Evolutionary conservation across 2,329 filamentous ascomycete genomes (phyloP).

Genomic region (Pezicula neosporulosa): DNA sequence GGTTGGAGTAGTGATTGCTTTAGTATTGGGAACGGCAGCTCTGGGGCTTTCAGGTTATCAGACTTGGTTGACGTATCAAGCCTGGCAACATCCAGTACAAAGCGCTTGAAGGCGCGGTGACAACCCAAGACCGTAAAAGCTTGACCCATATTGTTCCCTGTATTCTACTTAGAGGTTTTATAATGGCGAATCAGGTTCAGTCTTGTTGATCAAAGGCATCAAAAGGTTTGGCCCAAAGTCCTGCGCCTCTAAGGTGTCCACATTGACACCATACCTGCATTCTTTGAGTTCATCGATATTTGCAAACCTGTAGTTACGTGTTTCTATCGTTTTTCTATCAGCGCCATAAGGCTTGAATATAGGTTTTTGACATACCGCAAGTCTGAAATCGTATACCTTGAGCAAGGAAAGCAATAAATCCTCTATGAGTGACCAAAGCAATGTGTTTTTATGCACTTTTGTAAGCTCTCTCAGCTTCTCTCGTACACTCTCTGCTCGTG

Average conservation of each 20-base stretch:
- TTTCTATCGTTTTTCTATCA: neutral
- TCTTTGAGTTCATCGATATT: neutral
- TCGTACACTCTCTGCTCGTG: neutral
- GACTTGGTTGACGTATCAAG: no score
- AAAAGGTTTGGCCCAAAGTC: neutral
- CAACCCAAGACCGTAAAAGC: no score
- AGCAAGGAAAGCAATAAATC: neutral
- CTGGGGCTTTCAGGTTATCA: no score
- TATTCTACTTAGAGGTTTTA: no score
- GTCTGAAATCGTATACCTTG: neutral
- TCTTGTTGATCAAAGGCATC: no score
- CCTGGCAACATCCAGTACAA: no score
- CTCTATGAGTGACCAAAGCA: neutral
- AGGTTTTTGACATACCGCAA: neutral
- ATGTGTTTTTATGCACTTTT: neutral
- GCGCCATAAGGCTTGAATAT: neutral
- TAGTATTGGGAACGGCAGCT: no score
- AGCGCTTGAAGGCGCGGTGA: no score
- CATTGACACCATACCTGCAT: neutral
- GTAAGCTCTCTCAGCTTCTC: neutral
- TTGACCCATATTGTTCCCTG: no score
- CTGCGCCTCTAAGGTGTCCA: neutral
- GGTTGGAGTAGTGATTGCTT: no score
- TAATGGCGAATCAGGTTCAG: no score
- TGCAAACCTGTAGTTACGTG: neutral